A percentile compares a stretch with the other conserved stretches of the same genome.
phyloP scores from a whole-genome alignment of 116 monocot species.

The Phalaenopsis hybrid region DNA sequence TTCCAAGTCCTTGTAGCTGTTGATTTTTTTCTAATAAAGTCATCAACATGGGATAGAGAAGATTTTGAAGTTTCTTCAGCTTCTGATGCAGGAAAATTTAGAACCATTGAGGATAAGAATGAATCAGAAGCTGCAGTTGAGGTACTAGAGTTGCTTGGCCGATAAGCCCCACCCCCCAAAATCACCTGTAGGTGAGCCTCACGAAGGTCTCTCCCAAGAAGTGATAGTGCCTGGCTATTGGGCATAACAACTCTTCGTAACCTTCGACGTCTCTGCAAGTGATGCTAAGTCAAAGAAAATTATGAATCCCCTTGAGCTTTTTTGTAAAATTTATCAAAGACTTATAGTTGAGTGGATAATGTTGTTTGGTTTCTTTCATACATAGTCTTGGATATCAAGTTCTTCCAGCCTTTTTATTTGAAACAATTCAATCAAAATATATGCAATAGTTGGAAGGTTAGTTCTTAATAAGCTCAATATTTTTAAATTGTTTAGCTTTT shows the following conservation, averaged over 20 bases:
- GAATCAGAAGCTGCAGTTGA: slow-evolving; percentile 50
- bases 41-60: slow-evolving; percentile 29
- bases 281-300: slow-evolving; percentile 36
- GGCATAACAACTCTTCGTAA: slow-evolving; percentile 53
- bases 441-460: neutral
- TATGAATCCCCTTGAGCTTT: neutral
- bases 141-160: slow-evolving; percentile 34
- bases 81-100: slow-evolving; percentile 60
- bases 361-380: neutral
- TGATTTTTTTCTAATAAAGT: slow-evolving; percentile 21
- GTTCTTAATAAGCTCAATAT: neutral
- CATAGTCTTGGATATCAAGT: neutral
- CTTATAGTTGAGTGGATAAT: neutral
- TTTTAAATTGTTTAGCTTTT: neutral
- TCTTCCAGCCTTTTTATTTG: neutral
- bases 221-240: slow-evolving; percentile 51
- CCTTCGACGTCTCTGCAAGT: slow-evolving; percentile 59
- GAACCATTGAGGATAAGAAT: slow-evolving; percentile 50
- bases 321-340: neutral
- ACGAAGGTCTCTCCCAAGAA: slow-evolving; percentile 56
- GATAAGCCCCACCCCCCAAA: slow-evolving; percentile 47
- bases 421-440: neutral
- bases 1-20: slow-evolving; percentile 34
- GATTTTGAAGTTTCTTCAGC: slow-evolving; percentile 51
- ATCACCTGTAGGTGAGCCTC: slow-evolving; percentile 79